Conservation (phyloP, 1,284 basidiomycete genomes). For the Rhodotorula sp. region DNA sequence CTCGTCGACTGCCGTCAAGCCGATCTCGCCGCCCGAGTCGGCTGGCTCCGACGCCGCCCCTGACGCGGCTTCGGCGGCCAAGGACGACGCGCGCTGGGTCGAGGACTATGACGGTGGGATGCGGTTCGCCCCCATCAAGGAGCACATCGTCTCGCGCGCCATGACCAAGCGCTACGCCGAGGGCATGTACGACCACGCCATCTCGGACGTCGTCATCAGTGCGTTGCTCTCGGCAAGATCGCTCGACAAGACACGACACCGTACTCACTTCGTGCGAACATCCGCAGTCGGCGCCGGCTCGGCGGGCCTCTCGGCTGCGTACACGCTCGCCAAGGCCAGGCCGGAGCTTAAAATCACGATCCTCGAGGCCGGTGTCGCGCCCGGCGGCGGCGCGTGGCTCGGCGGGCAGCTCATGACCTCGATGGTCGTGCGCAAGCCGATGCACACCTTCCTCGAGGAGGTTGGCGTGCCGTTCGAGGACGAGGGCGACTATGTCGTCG, state of each 20-base stretch:
- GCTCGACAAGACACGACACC: background rate
- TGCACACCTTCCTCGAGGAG: conserved; percentile 70
- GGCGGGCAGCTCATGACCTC: conserved; percentile 79
- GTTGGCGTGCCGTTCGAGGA: conserved; percentile 77
- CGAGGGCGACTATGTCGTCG: conserved; percentile 73
- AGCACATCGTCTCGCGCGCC: conserved; percentile 72
- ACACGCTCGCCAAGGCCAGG: conserved; percentile 66
- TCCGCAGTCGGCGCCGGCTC: conserved; percentile 68
- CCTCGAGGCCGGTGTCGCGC: conserved; percentile 76
- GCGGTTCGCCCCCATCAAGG: conserved; percentile 47
- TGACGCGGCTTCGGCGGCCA: conserved; percentile 1
- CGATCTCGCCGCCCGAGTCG: conserved; percentile 8
- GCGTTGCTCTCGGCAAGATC: background rate
- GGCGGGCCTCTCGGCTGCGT: conserved; percentile 76
- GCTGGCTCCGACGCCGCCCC: conserved; percentile 12
- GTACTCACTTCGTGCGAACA: background rate
- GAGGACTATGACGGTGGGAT: conserved; percentile 63
- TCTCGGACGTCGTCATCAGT: conserved; percentile 73
- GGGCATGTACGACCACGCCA: conserved; percentile 49
- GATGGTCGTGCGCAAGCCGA: conserved; percentile 83
- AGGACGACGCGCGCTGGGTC: conserved; percentile 5
- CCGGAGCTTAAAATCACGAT: conserved; percentile 79
- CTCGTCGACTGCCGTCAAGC: background rate
- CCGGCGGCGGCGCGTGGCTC: conserved; percentile 47
- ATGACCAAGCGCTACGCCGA: conserved; percentile 69